Conservation (phyloP, 1,284 basidiomycete genomes). For the Irpex rosettiformis region DNA sequence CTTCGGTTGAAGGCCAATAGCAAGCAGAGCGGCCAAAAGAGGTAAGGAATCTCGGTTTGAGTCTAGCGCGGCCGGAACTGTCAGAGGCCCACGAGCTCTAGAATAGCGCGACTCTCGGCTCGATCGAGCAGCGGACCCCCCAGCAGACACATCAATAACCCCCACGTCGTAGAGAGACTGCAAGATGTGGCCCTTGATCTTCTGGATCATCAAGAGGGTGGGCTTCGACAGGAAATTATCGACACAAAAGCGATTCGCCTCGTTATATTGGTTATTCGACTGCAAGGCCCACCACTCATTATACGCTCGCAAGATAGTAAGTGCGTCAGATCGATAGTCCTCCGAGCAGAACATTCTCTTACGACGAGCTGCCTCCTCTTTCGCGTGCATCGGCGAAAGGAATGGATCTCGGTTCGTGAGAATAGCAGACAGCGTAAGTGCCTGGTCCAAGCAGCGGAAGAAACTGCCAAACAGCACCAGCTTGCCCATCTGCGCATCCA, state of each 20-base stretch:
- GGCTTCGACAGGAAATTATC: slow-evolving; percentile 91
- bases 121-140: slow-evolving; percentile 36
- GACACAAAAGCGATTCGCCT: slow-evolving; percentile 75
- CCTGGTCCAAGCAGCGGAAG: slow-evolving; percentile 91
- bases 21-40: slow-evolving; percentile 83
- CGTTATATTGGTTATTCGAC: slow-evolving; percentile 54
- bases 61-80: slow-evolving; percentile 70
- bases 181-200: slow-evolving; percentile 81
- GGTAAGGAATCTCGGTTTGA: slow-evolving; percentile 75
- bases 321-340: slow-evolving; percentile 82
- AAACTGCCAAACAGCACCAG: slow-evolving; percentile 90
- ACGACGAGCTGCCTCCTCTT: slow-evolving; percentile 58
- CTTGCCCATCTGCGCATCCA: slow-evolving; percentile 89
- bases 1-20: slow-evolving; percentile 89
- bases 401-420: slow-evolving; percentile 91
- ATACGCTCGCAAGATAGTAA: slow-evolving; percentile 82
- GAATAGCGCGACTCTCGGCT: not conserved
- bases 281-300: slow-evolving; percentile 80
- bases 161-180: slow-evolving; percentile 79
- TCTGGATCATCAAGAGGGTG: slow-evolving; percentile 80
- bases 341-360: slow-evolving; percentile 82
- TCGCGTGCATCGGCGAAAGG: slow-evolving; percentile 74
- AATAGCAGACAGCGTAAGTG: slow-evolving; percentile 87
- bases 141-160: slow-evolving; percentile 76
- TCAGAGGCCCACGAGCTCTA: slow-evolving; percentile 11